Evolutionary conservation across 768 basidiomycete genomes (phyloP).

Genomic region (Cyathus striatus): DNA sequence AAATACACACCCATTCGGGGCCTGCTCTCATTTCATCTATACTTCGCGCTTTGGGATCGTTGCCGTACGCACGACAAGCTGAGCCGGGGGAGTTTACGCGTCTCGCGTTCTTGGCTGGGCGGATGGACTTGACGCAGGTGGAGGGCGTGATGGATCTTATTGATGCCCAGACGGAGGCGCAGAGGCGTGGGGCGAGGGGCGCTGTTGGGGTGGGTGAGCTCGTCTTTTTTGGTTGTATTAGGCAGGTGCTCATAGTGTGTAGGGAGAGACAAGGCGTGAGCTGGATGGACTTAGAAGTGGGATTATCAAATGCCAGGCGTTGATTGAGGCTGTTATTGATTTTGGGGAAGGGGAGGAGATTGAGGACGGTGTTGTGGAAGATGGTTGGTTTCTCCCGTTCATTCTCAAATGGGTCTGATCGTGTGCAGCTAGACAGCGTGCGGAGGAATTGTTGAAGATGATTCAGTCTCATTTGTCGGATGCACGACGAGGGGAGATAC

Average conservation of each 20-base stretch:
- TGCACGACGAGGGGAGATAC: conserved; percentile 74
- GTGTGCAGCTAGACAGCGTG: conserved; percentile 47
- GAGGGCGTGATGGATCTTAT: conserved; percentile 86
- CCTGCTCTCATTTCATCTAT: conserved; percentile 73
- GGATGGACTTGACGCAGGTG: conserved; percentile 83
- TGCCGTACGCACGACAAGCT: conserved; percentile 71
- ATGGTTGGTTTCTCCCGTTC: conserved; percentile 38
- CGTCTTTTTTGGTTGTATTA: neutral
- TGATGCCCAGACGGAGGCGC: conserved; percentile 82
- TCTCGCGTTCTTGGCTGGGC: conserved; percentile 74
- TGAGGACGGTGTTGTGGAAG: conserved; percentile 73
- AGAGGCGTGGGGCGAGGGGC: conserved; percentile 67
- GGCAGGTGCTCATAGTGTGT: neutral
- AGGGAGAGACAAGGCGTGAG: conserved; percentile 60
- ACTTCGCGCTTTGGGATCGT: conserved; percentile 51
- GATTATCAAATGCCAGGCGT: conserved; percentile 69
- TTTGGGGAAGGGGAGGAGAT: conserved; percentile 91
- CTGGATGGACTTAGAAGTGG: conserved; percentile 61
- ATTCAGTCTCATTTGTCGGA: conserved; percentile 63
- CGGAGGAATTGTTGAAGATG: conserved; percentile 36
- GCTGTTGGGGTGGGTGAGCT: conserved; percentile 56
- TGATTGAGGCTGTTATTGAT: conserved; percentile 86
- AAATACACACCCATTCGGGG: conserved; percentile 86
- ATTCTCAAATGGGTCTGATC: conserved; percentile 1
- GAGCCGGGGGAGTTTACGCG: conserved; percentile 88